phyloP scores from a whole-genome alignment of 2,329 filamentous ascomycete genomes.

The Westerdykella aurantiaca region DNA sequence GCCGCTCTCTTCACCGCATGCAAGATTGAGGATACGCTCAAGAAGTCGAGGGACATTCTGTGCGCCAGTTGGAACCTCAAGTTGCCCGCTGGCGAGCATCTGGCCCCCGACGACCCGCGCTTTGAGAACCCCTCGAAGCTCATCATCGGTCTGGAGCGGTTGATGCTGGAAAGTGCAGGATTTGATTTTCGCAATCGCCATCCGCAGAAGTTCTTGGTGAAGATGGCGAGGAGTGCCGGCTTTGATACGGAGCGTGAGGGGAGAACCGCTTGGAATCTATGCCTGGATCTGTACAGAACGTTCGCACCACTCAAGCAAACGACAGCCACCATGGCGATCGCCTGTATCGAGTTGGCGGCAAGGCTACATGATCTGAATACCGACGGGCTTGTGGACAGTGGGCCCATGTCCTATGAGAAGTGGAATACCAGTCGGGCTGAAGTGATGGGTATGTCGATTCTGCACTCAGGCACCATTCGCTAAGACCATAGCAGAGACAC shows the following conservation, averaged over 20 bases:
- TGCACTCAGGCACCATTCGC: neutral
- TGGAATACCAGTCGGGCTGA: constrained; percentile 43
- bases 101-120: constrained; percentile 74
- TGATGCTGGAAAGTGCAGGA: constrained; percentile 85
- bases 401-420: constrained; percentile 42
- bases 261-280: constrained; percentile 70
- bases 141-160: constrained; percentile 82
- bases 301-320: constrained; percentile 88
- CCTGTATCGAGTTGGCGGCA: constrained; percentile 73
- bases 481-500: constrained; percentile 57
- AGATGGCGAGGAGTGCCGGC: constrained; percentile 61
- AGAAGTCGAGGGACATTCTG: constrained; percentile 90
- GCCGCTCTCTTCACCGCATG: constrained; percentile 88
- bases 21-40: constrained; percentile 96
- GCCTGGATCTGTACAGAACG: constrained; percentile 85
- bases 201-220: constrained; percentile 78
- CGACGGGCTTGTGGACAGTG: constrained; percentile 42
- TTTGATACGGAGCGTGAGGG: constrained; percentile 54
- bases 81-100: constrained; percentile 58
- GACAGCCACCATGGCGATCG: constrained; percentile 76
- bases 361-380: constrained; percentile 57
- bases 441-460: constrained; percentile 36
- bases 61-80: constrained; percentile 87
- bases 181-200: constrained; percentile 92
- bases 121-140: constrained; percentile 75